Evolutionary conservation across 106 monocot species (phyloP), one percentile per base, ranked within the genome.

Genomic region (Gastrodia elata): DNA sequence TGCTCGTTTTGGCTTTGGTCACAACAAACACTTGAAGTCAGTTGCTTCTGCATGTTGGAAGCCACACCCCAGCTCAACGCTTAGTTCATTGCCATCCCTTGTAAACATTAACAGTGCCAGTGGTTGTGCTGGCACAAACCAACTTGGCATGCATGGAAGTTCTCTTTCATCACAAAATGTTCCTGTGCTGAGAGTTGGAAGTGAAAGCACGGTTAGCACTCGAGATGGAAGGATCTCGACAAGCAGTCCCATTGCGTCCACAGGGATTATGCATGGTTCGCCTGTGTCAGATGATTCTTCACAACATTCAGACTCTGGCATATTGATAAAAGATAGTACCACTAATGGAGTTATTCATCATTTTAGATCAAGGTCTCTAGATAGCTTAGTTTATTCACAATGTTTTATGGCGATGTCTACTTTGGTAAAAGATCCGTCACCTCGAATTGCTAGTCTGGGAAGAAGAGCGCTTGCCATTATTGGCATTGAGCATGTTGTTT

Each of bases 401-500:
- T 86, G 88, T 83, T 88, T 97, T 68, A 36, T 88, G 26, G 84
- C 86, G 25, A 90, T 93, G 86, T 88, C 84, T 79, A 70, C 80
- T 70, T 74, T 97, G 71, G 93, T 88, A n/a, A 92, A 90, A 73
- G 97, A 97, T 76, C 90, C 97, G 64, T 90, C 84, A 16, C 96
- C 92, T 33, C 78, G 90, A 77, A 71, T 93, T 79, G 86, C 90
- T 41, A 73, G 37, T 74, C 74, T 90, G 55, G 97, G 86, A 38
- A 88, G 83, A 79, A 88, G 78, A 52, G 72, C 82, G 42, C 84
- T 97, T 39, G 86, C 93, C 55, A 86, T 93, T 25, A 88, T 97
- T 74, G 93, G 97, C 32, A 87, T 97, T 68, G 93, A 97, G 70
- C 86, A 88, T 68, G 97, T 97, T 64, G 83, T 88, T 70, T 38